phyloP scores from a whole-genome alignment of 805 yeast species.

The Lachancea kluyveri region DNA sequence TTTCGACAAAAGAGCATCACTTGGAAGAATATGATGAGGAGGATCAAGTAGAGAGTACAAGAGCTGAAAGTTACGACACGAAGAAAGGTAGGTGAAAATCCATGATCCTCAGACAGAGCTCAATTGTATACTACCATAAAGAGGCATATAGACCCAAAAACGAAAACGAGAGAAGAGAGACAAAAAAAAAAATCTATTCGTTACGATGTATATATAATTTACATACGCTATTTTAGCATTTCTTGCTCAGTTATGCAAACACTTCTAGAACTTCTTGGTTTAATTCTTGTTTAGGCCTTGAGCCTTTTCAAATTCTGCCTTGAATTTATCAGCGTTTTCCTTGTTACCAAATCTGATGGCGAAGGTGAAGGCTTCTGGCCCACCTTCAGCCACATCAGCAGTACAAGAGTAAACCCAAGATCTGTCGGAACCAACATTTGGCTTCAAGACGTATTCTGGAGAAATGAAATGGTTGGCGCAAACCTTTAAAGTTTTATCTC shows the following conservation, averaged over 20 bases:
- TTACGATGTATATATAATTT: neutral
- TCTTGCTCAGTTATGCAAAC: no score
- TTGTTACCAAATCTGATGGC: constrained; percentile 92
- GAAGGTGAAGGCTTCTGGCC: constrained; percentile 90
- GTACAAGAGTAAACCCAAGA: constrained; percentile 97
- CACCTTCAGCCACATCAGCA: constrained; percentile 93
- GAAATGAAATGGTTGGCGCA: constrained; percentile 94
- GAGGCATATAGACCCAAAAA: no score
- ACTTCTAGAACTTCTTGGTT: no score
- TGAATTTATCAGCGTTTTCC: constrained; percentile 92
- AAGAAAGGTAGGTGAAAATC: no score
- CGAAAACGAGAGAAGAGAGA: no score
- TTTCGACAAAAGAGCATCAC: constrained; percentile 15
- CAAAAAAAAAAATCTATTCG: neutral
- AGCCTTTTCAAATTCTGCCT: constrained; percentile 84
- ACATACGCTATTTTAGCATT: no score
- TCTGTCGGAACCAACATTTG: constrained; percentile 95
- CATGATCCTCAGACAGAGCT: no score
- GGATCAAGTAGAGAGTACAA: neutral
- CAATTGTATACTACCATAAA: no score
- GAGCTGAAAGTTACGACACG: neutral
- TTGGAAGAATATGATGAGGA: constrained; percentile 2
- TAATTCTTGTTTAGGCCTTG: constrained; percentile 55
- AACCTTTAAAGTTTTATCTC: constrained; percentile 96
- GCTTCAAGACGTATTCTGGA: constrained; percentile 75